Base-by-base conservation (phyloP, 129 eudicot species). In the Flaveria brownii region DNA sequence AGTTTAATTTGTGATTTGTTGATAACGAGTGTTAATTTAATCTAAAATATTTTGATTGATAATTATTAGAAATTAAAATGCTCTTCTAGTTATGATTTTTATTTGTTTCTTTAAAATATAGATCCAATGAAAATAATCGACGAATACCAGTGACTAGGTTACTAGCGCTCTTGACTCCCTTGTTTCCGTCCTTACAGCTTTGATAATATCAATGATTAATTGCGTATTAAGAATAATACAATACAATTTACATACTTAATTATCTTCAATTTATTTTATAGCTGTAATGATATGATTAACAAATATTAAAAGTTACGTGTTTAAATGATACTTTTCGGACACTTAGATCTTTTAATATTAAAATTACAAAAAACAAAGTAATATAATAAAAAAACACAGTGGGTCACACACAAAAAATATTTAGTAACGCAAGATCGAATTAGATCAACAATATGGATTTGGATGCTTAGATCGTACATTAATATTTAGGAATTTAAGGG, bases 361-460 rank as follows among this genome's bases (percentile, higher is more conserved):
- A 17, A 71, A 45, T 60, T 46, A 45, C 65, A 60, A 51, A 66
- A 36, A n/a, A 3, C 6, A 41, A 18, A 51, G 20, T 49, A 39
- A 51, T 50, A 55, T 55, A 18, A 66, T 45, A 71, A 49, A n/a
- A 57, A 57, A 59, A 17, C 33, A 57, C 28, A 6, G 25, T 22
- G 74, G 68, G 43, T 68, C 64, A 59, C 71, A 33, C 39, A 70
- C 39, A 41, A 70, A 78, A 28, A 20, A 20, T 33, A 39, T 45
- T 68, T 60, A 39, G 68, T 50, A 18, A 76, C 73, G 74, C 57
- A 68, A 77, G 75, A 68, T 45, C 42, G 59, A 39, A 76, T 20
- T 39, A 47, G 47, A 75, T 75, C 57, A 25, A 41, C 7, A 15
- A 15, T 65, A 16, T 51, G 54, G 75, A 77, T 77, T 42, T 59